These are phyloP conservation scores for Coniochaeta ligniaria DNA, from an alignment of 2,329 filamentous ascomycete genomes.

Conservation along the genomic window DNA sequence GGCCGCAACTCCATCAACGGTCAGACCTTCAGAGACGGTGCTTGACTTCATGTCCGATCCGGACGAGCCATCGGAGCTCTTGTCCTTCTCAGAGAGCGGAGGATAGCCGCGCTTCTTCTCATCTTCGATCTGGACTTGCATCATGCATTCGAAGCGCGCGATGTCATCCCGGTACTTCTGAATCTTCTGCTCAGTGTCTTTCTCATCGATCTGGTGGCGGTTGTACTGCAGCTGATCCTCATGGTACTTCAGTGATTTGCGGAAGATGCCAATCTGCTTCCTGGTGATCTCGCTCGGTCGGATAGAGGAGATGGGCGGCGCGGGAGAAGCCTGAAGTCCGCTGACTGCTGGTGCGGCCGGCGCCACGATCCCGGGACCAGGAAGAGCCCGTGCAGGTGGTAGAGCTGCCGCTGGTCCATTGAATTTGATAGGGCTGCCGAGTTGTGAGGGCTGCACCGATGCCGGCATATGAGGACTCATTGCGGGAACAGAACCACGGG, in stretches of 20 bases:
- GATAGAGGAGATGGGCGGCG: slow-evolving; percentile 50
- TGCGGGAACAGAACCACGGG: neutral
- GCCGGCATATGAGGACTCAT: neutral
- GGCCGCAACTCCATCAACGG: neutral
- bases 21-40: neutral
- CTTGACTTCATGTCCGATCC: slow-evolving; percentile 17
- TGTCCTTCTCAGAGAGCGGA: slow-evolving; percentile 24
- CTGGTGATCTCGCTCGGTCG: slow-evolving; percentile 53
- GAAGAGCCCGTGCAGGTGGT: neutral
- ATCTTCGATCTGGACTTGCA: slow-evolving; percentile 34
- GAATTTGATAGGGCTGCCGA: neutral
- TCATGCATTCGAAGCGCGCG: slow-evolving; percentile 36
- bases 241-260: slow-evolving; percentile 44
- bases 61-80: slow-evolving; percentile 14
- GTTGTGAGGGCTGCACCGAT: neutral
- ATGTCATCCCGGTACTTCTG: slow-evolving; percentile 26
- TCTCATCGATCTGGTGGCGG: slow-evolving; percentile 54
- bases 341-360: slow-evolving; percentile 3
- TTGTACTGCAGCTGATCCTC: slow-evolving; percentile 56
- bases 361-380: neutral
- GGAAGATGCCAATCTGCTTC: slow-evolving; percentile 47
- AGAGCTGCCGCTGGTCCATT: slow-evolving; percentile 8
- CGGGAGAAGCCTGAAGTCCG: slow-evolving; percentile 18
- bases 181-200: slow-evolving; percentile 40
- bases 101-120: slow-evolving; percentile 30